These are phyloP conservation scores for Harrya chromipes DNA, from an alignment of 768 basidiomycete genomes.

Conservation along the genomic window DNA sequence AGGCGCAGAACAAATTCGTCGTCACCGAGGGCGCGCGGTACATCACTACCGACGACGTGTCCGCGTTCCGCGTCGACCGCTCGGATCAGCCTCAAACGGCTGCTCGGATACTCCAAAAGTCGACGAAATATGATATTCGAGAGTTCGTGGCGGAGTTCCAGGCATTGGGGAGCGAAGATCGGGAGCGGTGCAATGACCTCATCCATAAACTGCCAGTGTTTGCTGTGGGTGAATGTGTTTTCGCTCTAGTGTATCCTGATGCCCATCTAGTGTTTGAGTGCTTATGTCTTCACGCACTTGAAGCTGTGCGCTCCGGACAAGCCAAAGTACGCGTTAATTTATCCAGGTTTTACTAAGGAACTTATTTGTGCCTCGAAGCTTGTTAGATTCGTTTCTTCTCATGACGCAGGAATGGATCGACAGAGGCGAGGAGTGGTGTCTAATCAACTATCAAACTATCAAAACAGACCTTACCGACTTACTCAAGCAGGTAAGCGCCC, in stretches of 20 bases:
- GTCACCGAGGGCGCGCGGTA: conserved; percentile 5
- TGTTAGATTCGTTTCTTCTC: conserved; percentile 14
- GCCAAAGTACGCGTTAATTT: conserved; percentile 6
- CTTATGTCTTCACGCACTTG: conserved; percentile 26
- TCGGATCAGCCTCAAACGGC: conserved; percentile 23
- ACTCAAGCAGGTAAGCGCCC: conserved; percentile 9
- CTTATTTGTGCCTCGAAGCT: conserved; percentile 9
- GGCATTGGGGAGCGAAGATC: conserved; percentile 9
- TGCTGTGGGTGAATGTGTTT: conserved; percentile 9
- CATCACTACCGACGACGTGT: conserved; percentile 24
- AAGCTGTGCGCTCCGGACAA: conserved; percentile 20
- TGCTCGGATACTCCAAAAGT: conserved; percentile 17
- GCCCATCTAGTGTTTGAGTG: conserved; percentile 16
- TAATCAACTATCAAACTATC: conserved; percentile 20
- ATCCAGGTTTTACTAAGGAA: neutral
- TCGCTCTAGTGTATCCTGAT: neutral
- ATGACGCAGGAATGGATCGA: conserved; percentile 19
- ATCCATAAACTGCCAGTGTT: conserved; percentile 20
- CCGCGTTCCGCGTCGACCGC: conserved; percentile 22
- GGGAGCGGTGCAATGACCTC: conserved; percentile 18
- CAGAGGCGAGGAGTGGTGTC: conserved; percentile 22
- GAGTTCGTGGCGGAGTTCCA: conserved; percentile 17
- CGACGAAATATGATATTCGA: conserved; percentile 20
- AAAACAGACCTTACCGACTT: conserved; percentile 13
- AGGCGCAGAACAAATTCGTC: conserved; percentile 4